These are phyloP conservation scores for Trypanosomatidae sp. DNA, from an alignment of 208 protist species.

Conservation along the genomic window DNA sequence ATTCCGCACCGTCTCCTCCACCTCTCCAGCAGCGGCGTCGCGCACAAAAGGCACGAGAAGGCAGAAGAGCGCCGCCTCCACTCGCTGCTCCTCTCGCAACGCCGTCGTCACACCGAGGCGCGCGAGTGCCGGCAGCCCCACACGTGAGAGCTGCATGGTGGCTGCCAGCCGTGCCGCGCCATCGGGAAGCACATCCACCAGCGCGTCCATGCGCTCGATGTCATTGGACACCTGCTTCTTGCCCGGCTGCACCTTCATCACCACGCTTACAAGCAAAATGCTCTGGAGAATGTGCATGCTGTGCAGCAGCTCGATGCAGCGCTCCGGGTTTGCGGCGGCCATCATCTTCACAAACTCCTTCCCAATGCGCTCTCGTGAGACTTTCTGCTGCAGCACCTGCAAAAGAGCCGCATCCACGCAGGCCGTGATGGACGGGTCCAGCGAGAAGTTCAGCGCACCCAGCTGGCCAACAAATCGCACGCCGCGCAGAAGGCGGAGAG, in stretches of 20 bases:
- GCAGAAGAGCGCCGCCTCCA: constrained; percentile 36
- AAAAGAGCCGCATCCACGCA: constrained; percentile 60
- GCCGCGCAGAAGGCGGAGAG: constrained; percentile 92
- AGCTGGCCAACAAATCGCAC: constrained; percentile 93
- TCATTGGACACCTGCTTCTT: constrained; percentile 46
- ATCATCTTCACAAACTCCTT: constrained; percentile 90
- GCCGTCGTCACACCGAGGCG: constrained; percentile 11
- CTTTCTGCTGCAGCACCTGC: constrained; percentile 64
- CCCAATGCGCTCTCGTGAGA: constrained; percentile 84
- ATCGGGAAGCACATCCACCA: constrained; percentile 25
- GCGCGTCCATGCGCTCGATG: constrained; percentile 40
- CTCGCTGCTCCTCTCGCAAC: constrained; percentile 21
- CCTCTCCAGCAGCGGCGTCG: constrained; percentile 19
- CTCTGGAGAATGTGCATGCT: constrained; percentile 58
- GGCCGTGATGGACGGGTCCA: constrained; percentile 58
- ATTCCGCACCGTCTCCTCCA: constrained; percentile 52
- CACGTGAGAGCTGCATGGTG: constrained; percentile 34
- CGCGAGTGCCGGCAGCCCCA: constrained; percentile 37
- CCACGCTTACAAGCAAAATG: constrained; percentile 63
- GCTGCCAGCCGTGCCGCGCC: constrained; percentile 14
- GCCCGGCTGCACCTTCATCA: constrained; percentile 38
- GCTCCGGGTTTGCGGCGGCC: constrained; percentile 40
- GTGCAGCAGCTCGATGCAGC: constrained; percentile 64
- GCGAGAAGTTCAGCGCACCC: constrained; percentile 73
- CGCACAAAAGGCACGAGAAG: constrained; percentile 58